These are phyloP conservation scores for Penicillium diatomitis DNA, from an alignment of 495 filamentous ascomycete genomes.

Conservation along the genomic window DNA sequence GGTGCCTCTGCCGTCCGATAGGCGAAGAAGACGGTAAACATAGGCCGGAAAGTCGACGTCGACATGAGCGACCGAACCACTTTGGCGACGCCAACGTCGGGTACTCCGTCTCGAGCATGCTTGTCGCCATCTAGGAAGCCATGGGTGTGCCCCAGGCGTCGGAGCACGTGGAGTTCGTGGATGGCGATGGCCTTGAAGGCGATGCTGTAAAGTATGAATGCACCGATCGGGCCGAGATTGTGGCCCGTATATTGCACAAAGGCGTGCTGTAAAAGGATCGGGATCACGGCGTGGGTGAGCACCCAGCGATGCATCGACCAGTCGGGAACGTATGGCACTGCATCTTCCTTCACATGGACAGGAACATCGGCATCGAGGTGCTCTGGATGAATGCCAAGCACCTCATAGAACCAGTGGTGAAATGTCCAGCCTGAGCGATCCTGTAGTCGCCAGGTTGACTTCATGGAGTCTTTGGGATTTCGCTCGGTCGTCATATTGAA, in stretches of 20 bases:
- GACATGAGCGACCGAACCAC: slow-evolving; percentile 21
- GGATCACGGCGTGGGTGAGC: slow-evolving; percentile 16
- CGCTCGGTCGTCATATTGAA: slow-evolving; percentile 9
- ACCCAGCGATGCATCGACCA: slow-evolving; percentile 27
- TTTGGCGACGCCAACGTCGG: slow-evolving; percentile 24
- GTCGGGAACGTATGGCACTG: slow-evolving; percentile 20
- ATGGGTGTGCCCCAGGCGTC: slow-evolving; percentile 19
- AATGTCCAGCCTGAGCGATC: slow-evolving; percentile 21
- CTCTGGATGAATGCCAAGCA: slow-evolving; percentile 22
- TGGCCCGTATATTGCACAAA: slow-evolving; percentile 19
- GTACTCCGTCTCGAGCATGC: slow-evolving; percentile 29
- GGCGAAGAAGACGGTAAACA: slow-evolving; percentile 24
- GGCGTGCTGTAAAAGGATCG: slow-evolving; percentile 20
- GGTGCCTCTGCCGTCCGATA: slow-evolving; percentile 17
- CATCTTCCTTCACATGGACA: slow-evolving; percentile 17
- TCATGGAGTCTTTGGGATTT: slow-evolving; percentile 28
- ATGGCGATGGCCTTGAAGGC: slow-evolving; percentile 25
- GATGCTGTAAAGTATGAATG: slow-evolving; percentile 20
- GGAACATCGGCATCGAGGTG: slow-evolving; percentile 18
- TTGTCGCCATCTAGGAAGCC: slow-evolving; percentile 33
- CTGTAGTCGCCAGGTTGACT: slow-evolving; percentile 26
- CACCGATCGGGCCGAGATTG: slow-evolving; percentile 15
- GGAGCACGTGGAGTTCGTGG: slow-evolving; percentile 23
- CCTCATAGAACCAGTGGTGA: slow-evolving; percentile 26
- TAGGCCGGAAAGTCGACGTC: slow-evolving; percentile 23